Evolutionary conservation across 306 rosid species (phyloP).

Genomic region (Lithocarpus polystachyus): DNA sequence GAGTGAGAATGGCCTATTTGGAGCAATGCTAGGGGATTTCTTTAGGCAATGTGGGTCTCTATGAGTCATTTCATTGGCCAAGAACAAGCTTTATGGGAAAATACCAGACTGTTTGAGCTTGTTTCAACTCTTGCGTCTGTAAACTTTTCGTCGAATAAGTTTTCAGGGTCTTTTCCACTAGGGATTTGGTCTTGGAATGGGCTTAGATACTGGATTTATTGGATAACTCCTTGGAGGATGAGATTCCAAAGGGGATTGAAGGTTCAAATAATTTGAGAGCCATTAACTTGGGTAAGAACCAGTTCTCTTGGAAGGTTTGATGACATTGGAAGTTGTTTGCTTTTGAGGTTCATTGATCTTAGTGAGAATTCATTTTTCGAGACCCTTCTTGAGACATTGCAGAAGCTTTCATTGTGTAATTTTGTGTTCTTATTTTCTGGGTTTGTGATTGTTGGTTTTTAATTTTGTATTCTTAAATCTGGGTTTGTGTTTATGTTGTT

Average conservation of each 20-base stretch:
- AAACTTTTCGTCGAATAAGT: constrained; percentile 63
- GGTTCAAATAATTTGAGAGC: constrained; percentile 66
- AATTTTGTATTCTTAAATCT: too few relatives aligned
- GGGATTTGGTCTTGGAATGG: constrained; percentile 75
- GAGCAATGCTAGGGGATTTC: constrained; percentile 60
- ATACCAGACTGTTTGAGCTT: constrained; percentile 65
- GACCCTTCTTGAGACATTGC: constrained; percentile 54
- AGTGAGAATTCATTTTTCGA: constrained; percentile 69
- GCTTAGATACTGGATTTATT: constrained; percentile 74
- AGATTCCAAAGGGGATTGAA: constrained; percentile 50
- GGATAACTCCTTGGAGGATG: constrained; percentile 68
- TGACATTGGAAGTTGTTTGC: constrained; percentile 84
- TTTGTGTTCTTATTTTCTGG: too few relatives aligned
- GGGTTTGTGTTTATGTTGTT: too few relatives aligned
- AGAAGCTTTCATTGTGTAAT: constrained; percentile 55
- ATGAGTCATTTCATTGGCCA: constrained; percentile 58
- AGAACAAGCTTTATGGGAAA: constrained; percentile 63
- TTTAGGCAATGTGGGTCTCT: constrained; percentile 94
- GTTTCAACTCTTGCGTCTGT: constrained; percentile 54
- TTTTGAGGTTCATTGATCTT: constrained; percentile 78
- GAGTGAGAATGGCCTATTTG: constrained; percentile 67
- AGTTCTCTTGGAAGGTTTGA: constrained; percentile 52
- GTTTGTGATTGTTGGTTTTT: too few relatives aligned
- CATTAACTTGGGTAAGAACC: constrained; percentile 58
- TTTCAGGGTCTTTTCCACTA: constrained; percentile 60